Evolutionary conservation across 768 basidiomycete species (phyloP), one percentile per base, ranked within the genome.

Genomic region (Podaxis rugospora): DNA sequence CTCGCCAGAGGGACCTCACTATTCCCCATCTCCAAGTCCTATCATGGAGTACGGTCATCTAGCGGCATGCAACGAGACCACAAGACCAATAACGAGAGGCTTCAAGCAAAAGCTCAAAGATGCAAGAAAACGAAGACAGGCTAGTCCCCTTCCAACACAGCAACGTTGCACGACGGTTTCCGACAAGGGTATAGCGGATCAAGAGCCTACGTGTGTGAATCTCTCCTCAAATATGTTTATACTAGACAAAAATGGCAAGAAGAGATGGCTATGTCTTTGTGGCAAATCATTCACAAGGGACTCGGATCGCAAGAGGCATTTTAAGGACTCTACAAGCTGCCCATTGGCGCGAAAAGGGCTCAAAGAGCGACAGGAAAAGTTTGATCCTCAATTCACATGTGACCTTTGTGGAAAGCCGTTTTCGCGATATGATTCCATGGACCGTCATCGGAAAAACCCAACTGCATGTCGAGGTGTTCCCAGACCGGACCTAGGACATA

Each of bases 261-360:
- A 25, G 14, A 18, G 54, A 23, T 27, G 23, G 39, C 37, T 6
- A 5, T 55, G 54, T 27, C 1, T n/a, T 23, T 55, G 54, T 16
- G 54, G 54, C 21, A 55, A 28, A 40, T 42, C 54, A 16, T 55
- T 55, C n/a, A 42, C 54, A 28, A 21, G 54, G 14, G 37, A 55
- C 39, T 55, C 54, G 54, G 54, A 55, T 35, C 54, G 54, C 37
- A 55, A 55, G 39, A 55, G 54, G 39, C 54, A 55, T 39, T 40
- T 21, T 27, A 39, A 44, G 7, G 54, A 42, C 11, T 55, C 54
- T 7, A 55, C 54, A 14, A 55, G 54, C 16, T 55, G 54, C n/a
- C 54, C 37, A 0, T 7, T 54, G 36, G 52, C 16, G 18, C 27
- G 16, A 36, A 21, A 25, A 18, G 42, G 25, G 25, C 13, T 16